A percentile compares a stretch with the other conserved stretches of the same genome.
These are phyloP conservation scores for Neurospora pannonica DNA, from an alignment of 495 filamentous ascomycete genomes.

Conservation along the genomic window DNA sequence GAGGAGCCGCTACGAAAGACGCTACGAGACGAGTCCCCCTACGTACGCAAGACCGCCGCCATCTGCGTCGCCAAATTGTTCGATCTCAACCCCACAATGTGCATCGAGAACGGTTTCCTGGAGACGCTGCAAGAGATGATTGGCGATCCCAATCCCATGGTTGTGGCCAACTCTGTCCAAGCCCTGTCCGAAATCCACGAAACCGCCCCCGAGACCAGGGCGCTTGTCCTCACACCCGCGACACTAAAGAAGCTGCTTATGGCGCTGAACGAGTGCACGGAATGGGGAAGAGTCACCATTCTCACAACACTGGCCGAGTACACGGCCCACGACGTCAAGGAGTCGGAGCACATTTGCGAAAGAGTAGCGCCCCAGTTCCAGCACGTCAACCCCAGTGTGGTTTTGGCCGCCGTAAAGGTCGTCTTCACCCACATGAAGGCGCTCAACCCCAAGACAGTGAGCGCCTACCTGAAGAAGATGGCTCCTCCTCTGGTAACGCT, in stretches of 20 bases:
- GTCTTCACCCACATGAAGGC: conserved; percentile 95
- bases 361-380: conserved; percentile 94
- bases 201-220: conserved; percentile 79
- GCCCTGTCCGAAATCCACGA: conserved; percentile 88
- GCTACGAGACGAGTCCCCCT: conserved; percentile 91
- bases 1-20: conserved; percentile 97
- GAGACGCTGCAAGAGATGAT: conserved; percentile 95
- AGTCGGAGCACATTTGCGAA: conserved; percentile 98
- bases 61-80: conserved; percentile 98
- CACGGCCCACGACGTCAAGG: conserved; percentile 74
- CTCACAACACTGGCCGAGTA: conserved; percentile 85
- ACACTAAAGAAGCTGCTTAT: conserved; percentile 91
- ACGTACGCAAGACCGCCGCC: conserved; percentile 95
- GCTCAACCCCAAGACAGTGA: conserved; percentile 64
- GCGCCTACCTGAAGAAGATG: conserved; percentile 94
- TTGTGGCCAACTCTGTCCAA: conserved; percentile 93
- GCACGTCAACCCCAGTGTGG: conserved; percentile 95
- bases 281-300: conserved; percentile 98
- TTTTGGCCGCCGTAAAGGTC: conserved; percentile 91
- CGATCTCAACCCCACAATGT: conserved; percentile 83
- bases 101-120: conserved; percentile 92
- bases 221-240: conserved; percentile 67
- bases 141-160: conserved; percentile 97
- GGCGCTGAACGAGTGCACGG: conserved; percentile 96
- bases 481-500: conserved; percentile 92